Conservation (phyloP, 306 rosid species). For the Cucumis hystrix region DNA sequence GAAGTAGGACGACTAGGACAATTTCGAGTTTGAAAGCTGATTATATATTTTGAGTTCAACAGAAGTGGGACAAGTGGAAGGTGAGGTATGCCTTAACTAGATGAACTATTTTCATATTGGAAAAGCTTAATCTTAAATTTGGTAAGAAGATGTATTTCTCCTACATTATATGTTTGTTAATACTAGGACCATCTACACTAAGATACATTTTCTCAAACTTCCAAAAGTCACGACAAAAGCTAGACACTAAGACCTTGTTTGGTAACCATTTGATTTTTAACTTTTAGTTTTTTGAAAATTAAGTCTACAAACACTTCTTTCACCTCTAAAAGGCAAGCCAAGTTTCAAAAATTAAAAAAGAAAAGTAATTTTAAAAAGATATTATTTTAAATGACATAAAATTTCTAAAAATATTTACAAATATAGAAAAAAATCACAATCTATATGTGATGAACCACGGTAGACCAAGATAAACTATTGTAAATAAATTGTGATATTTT, state of each 20-base stretch:
- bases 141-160: background rate
- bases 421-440: too few species aligned
- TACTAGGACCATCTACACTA: background rate
- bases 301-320: too few species aligned
- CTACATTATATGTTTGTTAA: background rate
- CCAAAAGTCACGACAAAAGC: background rate
- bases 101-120: background rate
- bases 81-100: background rate
- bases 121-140: background rate
- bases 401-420: too few species aligned
- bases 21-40: background rate
- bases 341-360: too few species aligned
- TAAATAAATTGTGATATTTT: too few species aligned
- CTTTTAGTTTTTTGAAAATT: too few species aligned
- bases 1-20: background rate
- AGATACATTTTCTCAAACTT: background rate
- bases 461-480: too few species aligned
- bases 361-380: too few species aligned
- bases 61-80: background rate
- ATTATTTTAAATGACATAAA: too few species aligned
- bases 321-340: too few species aligned
- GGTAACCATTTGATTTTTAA: too few species aligned
- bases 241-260: background rate
- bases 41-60: background rate
- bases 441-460: too few species aligned